phyloP scores from a whole-genome alignment of 495 filamentous ascomycete genomes.

The Talaromyces liani region DNA sequence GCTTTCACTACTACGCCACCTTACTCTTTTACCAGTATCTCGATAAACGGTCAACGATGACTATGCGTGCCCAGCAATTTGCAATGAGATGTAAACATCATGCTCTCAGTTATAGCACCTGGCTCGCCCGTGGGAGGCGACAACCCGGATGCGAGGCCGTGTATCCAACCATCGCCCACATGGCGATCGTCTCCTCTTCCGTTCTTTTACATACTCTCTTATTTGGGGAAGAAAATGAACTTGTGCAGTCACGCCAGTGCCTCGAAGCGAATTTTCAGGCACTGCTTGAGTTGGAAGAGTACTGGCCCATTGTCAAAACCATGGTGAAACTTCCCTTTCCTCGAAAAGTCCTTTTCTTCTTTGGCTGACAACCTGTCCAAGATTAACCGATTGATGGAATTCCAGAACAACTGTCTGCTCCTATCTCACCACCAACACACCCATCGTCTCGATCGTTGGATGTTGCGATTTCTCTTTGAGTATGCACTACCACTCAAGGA shows the following conservation, averaged over 20 bases:
- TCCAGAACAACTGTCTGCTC: not conserved
- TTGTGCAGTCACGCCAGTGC: not conserved
- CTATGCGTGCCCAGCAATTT: too few species aligned
- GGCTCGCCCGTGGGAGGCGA: not conserved
- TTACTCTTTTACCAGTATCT: constrained; percentile 2
- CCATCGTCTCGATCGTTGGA: not conserved
- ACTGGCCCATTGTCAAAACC: not conserved
- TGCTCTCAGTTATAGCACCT: not conserved
- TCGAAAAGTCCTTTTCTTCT: not conserved
- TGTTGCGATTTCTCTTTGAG: constrained; percentile 1
- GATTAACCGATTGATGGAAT: constrained; percentile 1
- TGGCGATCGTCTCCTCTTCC: not conserved
- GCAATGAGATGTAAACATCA: not conserved
- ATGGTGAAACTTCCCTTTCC: not conserved
- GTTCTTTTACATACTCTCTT: not conserved
- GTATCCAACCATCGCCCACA: not conserved
- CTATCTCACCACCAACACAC: not conserved
- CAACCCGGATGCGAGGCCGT: not conserved
- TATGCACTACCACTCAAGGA: not conserved
- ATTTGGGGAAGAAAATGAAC: not conserved
- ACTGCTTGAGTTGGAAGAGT: not conserved
- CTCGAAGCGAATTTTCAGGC: constrained; percentile 1
- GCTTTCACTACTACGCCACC: not conserved
- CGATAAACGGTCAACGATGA: not conserved
- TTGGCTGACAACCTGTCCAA: not conserved